These are phyloP conservation scores for Rhizopus delemar DNA, from an alignment of 371 early-diverging fungal species.

Conservation along the genomic window DNA sequence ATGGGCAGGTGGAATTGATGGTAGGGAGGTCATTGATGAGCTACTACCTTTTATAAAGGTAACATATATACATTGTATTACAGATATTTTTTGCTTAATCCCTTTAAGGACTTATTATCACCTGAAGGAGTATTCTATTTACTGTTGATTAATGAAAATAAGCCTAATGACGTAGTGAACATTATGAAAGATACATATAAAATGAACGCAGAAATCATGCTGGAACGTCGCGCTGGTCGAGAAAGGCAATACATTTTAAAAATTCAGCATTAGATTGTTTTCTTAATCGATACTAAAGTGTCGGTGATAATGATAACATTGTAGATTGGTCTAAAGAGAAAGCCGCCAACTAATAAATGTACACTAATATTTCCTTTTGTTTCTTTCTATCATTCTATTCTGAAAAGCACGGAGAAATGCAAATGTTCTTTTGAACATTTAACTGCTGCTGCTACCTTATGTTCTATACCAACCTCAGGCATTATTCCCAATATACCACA, in stretches of 20 bases:
- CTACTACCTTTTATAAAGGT: slow-evolving; percentile 75
- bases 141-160: slow-evolving; percentile 87
- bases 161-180: slow-evolving; percentile 78
- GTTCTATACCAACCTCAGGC: too few species aligned
- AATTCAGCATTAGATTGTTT: slow-evolving; percentile 33
- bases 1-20: slow-evolving; percentile 95
- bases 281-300: not conserved
- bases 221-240: slow-evolving; percentile 59
- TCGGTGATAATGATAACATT: not conserved
- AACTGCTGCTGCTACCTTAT: too few species aligned
- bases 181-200: slow-evolving; percentile 47
- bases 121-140: slow-evolving; percentile 82
- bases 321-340: not conserved
- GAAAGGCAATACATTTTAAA: slow-evolving; percentile 61
- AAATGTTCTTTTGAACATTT: too few species aligned
- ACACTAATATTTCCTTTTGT: too few species aligned
- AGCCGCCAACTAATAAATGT: too few species aligned
- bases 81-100: not conserved
- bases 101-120: slow-evolving; percentile 63
- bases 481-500: too few species aligned
- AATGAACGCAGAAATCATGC: slow-evolving; percentile 45
- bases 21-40: slow-evolving; percentile 88
- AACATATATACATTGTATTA: slow-evolving; percentile 13
- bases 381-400: too few species aligned
- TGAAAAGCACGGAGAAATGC: too few species aligned